Conservation (phyloP, 2,329 filamentous ascomycete species). For the Talaromyces albobiverticillius region DNA sequence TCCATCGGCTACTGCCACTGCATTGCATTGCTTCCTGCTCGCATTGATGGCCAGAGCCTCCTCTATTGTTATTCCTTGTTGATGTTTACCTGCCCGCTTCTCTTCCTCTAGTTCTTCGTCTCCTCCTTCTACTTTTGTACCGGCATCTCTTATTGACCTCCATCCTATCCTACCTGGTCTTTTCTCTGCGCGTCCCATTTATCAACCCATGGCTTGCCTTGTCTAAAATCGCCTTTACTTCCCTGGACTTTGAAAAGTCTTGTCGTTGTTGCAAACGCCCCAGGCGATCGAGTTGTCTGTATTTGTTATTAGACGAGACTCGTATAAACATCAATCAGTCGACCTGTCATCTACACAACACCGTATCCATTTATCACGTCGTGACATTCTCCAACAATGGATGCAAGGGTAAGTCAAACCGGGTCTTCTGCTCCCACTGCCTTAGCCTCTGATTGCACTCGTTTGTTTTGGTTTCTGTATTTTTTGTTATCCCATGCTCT, state of each 20-base stretch:
- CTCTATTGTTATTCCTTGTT: slow-evolving; percentile 8
- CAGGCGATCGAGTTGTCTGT: not conserved
- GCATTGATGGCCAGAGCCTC: too few species aligned
- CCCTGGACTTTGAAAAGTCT: slow-evolving; percentile 1
- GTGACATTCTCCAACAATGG: slow-evolving; percentile 37
- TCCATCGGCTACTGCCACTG: not conserved
- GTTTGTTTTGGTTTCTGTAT: not conserved
- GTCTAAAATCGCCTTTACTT: not conserved
- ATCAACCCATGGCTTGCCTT: slow-evolving; percentile 9
- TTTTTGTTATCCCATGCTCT: not conserved
- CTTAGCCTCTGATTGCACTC: slow-evolving; percentile 8
- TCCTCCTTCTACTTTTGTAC: not conserved
- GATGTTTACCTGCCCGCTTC: slow-evolving; percentile 16
- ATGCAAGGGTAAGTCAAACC: slow-evolving; percentile 45
- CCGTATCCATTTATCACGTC: not conserved
- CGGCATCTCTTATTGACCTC: slow-evolving; percentile 12
- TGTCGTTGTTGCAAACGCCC: slow-evolving; percentile 2
- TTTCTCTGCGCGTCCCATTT: slow-evolving; percentile 12
- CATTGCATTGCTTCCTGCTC: not conserved
- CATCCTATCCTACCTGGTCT: slow-evolving; percentile 15
- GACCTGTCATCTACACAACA: slow-evolving; percentile 8
- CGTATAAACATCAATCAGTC: slow-evolving; percentile 8
- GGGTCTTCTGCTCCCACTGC: slow-evolving; percentile 17
- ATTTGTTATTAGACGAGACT: slow-evolving; percentile 3
- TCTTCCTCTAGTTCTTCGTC: slow-evolving; percentile 11